Conservation (phyloP, 345 rosid species). For the Anacardium occidentale region DNA sequence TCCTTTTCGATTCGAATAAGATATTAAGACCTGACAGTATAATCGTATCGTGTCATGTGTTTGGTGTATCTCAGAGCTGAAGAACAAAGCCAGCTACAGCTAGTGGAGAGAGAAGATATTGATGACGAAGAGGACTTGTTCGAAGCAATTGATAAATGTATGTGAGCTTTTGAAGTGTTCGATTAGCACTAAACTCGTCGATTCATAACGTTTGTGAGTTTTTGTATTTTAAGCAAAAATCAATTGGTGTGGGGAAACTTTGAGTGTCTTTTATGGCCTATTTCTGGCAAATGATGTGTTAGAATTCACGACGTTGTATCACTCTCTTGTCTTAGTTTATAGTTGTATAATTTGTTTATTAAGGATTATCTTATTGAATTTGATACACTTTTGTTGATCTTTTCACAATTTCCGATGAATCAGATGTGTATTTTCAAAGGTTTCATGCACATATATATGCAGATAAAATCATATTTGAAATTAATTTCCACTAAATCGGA, state of each 20-base stretch:
- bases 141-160: slow-evolving; percentile 77
- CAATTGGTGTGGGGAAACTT: not conserved
- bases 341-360: not conserved
- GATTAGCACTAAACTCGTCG: not conserved
- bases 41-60: not conserved
- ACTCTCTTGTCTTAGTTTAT: not conserved
- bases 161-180: slow-evolving; percentile 30
- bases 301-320: not conserved
- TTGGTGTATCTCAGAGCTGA: slow-evolving; percentile 49
- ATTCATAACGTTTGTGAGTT: not conserved
- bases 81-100: slow-evolving; percentile 66
- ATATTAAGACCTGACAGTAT: not conserved
- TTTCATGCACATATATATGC: not conserved
- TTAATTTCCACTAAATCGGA: not conserved
- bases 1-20: slow-evolving; percentile 16
- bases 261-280: not conserved
- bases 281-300: not conserved
- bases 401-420: not conserved
- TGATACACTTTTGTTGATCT: not conserved
- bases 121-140: slow-evolving; percentile 72
- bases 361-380: not conserved
- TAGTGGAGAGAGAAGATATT: slow-evolving; percentile 63
- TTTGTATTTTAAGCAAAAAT: not conserved
- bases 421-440: not conserved
- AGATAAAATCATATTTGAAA: not conserved